These are phyloP conservation scores for Russula dissimulans DNA, from an alignment of 768 basidiomycete genomes.

Conservation along the genomic window DNA sequence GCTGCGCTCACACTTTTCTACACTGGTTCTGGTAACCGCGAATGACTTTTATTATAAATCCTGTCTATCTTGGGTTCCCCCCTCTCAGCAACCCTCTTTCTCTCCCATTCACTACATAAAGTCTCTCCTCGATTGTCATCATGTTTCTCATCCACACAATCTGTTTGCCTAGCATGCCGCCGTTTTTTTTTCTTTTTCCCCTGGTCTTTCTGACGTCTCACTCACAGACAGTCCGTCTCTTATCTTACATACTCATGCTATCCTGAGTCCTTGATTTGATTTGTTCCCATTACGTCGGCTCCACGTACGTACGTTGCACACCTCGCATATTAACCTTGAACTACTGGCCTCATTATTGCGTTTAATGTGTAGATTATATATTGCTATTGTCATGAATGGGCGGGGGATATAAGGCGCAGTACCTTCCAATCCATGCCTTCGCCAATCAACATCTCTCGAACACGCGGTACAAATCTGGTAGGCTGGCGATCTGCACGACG, in stretches of 20 bases:
- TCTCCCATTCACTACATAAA: not conserved
- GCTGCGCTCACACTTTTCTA: not conserved
- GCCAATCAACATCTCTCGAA: slow-evolving; percentile 75
- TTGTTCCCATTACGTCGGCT: not conserved
- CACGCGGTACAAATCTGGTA: slow-evolving; percentile 88
- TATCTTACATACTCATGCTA: slow-evolving; percentile 1
- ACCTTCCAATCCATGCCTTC: not conserved
- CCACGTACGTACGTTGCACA: not conserved
- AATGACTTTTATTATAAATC: not conserved
- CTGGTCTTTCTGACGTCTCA: not conserved
- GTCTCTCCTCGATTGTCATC: not conserved
- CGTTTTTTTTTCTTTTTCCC: not conserved
- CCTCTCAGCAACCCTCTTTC: too few species aligned
- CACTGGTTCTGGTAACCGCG: not conserved
- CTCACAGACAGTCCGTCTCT: not conserved
- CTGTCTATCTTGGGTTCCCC: not conserved
- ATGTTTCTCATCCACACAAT: not conserved
- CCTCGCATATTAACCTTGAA: not conserved
- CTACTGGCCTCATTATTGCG: not conserved
- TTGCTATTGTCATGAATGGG: slow-evolving; percentile 1
- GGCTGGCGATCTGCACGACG: slow-evolving; percentile 78
- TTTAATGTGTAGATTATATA: slow-evolving; percentile 10
- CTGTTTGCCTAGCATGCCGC: not conserved
- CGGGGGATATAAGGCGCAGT: not conserved
- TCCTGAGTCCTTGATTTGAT: slow-evolving; percentile 6